A percentile compares a stretch with the other conserved stretches of the same genome.
Conservation (phyloP, 306 rosid species). For the Prunus mongolica region DNA sequence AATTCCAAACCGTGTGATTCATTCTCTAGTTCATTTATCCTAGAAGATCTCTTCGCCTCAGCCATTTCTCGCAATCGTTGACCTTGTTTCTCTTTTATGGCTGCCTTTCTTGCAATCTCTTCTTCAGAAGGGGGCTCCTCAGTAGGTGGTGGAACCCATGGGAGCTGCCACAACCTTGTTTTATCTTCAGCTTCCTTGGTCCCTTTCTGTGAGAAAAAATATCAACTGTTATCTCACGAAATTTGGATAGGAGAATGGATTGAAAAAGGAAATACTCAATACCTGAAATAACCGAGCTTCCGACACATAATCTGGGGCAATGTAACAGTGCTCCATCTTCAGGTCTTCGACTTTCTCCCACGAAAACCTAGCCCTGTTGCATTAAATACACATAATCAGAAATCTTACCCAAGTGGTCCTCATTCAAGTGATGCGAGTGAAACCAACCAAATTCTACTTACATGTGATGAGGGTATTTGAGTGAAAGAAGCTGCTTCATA, state of each 20-base stretch:
- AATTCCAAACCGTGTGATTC: conserved; percentile 78
- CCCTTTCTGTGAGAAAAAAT: conserved; percentile 47
- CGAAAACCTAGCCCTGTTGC: conserved; percentile 71
- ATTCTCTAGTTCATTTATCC: conserved; percentile 91
- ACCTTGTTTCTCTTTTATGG: conserved; percentile 87
- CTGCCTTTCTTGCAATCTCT: conserved; percentile 98
- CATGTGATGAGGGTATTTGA: conserved; percentile 89
- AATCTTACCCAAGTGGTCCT: not conserved
- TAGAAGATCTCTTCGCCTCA: conserved; percentile 87
- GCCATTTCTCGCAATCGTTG: conserved; percentile 98
- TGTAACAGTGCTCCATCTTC: conserved; percentile 96
- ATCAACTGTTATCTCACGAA: conserved; percentile 15
- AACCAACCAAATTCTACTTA: conserved; percentile 41
- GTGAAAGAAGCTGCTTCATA: conserved; percentile 87
- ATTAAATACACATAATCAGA: conserved; percentile 20
- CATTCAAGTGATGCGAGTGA: conserved; percentile 15
- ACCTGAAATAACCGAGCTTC: conserved; percentile 87
- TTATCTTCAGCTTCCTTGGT: conserved; percentile 78
- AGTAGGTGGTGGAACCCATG: conserved; percentile 91
- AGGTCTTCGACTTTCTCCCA: conserved; percentile 99
- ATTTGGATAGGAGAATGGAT: conserved; percentile 1
- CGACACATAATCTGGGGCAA: conserved; percentile 59
- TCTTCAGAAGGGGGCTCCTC: conserved; percentile 97
- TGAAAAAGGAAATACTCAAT: conserved; percentile 26
- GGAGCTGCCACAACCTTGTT: conserved; percentile 95